These are phyloP conservation scores for Pythium dissimile DNA, from an alignment of 352 stramenopile species.

Conservation along the genomic window DNA sequence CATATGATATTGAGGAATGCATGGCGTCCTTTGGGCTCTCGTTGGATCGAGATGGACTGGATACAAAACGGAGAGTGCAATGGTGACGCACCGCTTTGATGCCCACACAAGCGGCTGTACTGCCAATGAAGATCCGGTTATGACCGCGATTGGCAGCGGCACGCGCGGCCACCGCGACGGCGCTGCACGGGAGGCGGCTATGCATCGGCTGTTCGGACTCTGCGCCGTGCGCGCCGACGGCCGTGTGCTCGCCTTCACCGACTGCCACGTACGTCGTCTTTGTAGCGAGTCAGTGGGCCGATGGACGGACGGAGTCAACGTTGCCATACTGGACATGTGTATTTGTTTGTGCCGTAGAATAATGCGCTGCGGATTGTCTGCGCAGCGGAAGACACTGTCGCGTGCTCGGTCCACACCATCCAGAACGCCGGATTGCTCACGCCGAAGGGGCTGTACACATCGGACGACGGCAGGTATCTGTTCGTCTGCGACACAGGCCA, in stretches of 20 bases:
- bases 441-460: slow-evolving; percentile 42
- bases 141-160: slow-evolving; percentile 16
- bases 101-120: neutral
- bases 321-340: neutral
- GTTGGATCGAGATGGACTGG: neutral
- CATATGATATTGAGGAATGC: neutral
- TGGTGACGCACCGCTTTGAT: too few relatives aligned
- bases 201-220: slow-evolving; percentile 38
- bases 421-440: slow-evolving; percentile 32
- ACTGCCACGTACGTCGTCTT: neutral
- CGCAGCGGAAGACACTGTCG: neutral
- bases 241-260: neutral
- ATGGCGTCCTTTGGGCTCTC: neutral
- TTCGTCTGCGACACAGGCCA: slow-evolving; percentile 58
- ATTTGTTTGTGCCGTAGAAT: neutral
- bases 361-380: neutral
- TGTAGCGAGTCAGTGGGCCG: neutral
- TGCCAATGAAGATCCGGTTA: too few relatives aligned
- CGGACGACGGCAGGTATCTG: slow-evolving; percentile 35
- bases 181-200: slow-evolving; percentile 12
- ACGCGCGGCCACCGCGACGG: slow-evolving; percentile 34
- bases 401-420: slow-evolving; percentile 10
- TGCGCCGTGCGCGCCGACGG: slow-evolving; percentile 20
- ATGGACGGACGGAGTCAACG: neutral
- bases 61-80: too few relatives aligned